Base-by-base conservation (phyloP, 2,329 filamentous ascomycete genomes). In the Didymella pinodella region DNA sequence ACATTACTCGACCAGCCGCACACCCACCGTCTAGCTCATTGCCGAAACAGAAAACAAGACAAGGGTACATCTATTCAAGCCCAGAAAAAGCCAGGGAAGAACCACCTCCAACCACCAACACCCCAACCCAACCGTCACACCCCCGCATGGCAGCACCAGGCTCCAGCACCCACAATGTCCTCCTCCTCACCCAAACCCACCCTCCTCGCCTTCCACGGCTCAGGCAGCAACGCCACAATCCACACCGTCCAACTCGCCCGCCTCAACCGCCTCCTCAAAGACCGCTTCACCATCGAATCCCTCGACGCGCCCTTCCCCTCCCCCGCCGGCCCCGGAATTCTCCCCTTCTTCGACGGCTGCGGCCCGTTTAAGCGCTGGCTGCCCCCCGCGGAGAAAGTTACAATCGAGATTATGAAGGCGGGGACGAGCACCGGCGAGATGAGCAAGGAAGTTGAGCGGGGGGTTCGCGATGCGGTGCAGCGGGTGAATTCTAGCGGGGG, bases 291-390 rank as follows among this genome's bases (percentile, higher is more conserved):
- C 1, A 48, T 76, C 25, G 67, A 71, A 28, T 57, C 49, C 32
- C 44, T 74, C 6, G 62, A 73, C 54, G 75, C 67, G 1, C 73
- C 75, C 18, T 75, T 73, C 60, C 63, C 69, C 45, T 71, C 68
- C n/a, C 59, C 69, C 51, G 66, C 75, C 0, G 75, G 75, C 47
- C 75, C 75, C 4, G 75, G 75, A 1, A 56, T 77, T 49, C 72
- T 77, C 41, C 75, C 75, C 36, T 75, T 76, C 64, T 77, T 77
- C 64, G 74, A 76, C 49, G 75, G 71, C 64, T 75, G 71, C 66
- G 75, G 73, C 8, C 75, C 75, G 6, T 77, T 67, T 64, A 62
- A 67, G 12, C 72, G 71, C 59, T 77, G 75, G 75, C 44, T 74
- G 0, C 69, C 66, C 1, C 61, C 65, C 6, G 46, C 43, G 2